Percentiles rank a stretch among this genome's conserved stretches.
phyloP scores from a whole-genome alignment of 208 protist species.

The Willaertia magna region DNA sequence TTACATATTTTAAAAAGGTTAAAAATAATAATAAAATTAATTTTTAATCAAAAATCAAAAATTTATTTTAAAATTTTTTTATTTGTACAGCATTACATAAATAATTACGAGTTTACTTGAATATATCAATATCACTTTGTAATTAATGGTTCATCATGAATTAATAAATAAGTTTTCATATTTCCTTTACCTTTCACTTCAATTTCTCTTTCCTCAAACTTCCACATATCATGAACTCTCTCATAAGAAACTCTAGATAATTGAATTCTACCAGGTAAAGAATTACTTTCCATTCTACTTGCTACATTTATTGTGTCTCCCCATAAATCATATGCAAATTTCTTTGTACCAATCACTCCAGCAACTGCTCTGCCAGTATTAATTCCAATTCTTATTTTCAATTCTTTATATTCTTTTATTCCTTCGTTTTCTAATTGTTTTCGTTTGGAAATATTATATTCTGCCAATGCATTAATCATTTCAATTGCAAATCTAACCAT shows the following conservation, averaged over 20 bases:
- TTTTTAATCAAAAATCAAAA: no score
- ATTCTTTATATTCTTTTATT: no score
- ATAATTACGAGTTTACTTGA: no score
- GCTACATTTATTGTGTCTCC: conserved; percentile 41
- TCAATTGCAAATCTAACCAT: conserved; percentile 8
- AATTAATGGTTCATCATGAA: not conserved
- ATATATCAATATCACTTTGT: no score
- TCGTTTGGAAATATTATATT: conserved; percentile 9
- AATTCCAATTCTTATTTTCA: conserved; percentile 33
- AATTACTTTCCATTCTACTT: conserved; percentile 9
- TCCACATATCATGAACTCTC: not conserved
- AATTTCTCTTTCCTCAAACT: not conserved
- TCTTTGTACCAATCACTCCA: conserved; percentile 36
- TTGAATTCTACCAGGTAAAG: not conserved
- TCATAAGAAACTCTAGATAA: conserved; percentile 11
- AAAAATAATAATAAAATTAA: no score
- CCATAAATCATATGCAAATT: conserved; percentile 38
- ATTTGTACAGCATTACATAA: no score
- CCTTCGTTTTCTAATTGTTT: not conserved
- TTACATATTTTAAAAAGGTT: no score
- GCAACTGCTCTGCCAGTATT: conserved; percentile 33
- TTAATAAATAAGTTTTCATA: not conserved
- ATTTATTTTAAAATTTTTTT: no score
- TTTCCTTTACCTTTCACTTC: not conserved
- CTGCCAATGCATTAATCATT: no score